Conservation (phyloP, 495 filamentous ascomycete genomes). For the Hamigera avellanea region DNA sequence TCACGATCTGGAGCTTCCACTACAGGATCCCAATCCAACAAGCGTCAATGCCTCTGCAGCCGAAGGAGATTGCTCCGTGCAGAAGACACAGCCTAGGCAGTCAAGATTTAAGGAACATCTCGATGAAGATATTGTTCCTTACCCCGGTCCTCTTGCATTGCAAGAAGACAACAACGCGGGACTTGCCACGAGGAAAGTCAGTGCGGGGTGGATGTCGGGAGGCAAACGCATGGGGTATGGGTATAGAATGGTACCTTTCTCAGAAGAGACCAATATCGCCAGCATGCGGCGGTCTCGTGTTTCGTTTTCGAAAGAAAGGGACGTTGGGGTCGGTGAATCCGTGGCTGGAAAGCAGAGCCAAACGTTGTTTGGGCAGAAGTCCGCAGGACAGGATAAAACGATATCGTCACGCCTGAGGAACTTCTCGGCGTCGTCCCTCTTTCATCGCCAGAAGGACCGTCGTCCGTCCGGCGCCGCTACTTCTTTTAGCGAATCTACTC, state of each 20-base stretch:
- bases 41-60: no score
- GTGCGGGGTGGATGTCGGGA: slow-evolving; percentile 35
- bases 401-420: slow-evolving; percentile 1
- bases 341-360: not conserved
- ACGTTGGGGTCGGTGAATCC: not conserved
- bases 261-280: slow-evolving; percentile 9
- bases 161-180: slow-evolving; percentile 1
- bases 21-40: no score
- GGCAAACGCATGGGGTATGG: slow-evolving; percentile 34
- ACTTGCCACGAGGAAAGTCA: slow-evolving; percentile 17
- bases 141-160: not conserved
- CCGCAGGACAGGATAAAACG: not conserved
- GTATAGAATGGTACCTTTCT: slow-evolving; percentile 21
- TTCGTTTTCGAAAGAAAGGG: not conserved
- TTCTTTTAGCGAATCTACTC: no score
- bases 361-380: no score
- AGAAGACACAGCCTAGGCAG: no score
- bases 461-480: slow-evolving; percentile 6
- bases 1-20: no score
- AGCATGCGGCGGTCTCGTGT: not conserved
- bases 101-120: slow-evolving; percentile 23
- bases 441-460: not conserved
- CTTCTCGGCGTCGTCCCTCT: not conserved
- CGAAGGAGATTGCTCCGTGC: no score
- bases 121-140: slow-evolving; percentile 5